Conservation (phyloP, 2,329 filamentous ascomycete species). For the Dactylonectria macrodidyma region DNA sequence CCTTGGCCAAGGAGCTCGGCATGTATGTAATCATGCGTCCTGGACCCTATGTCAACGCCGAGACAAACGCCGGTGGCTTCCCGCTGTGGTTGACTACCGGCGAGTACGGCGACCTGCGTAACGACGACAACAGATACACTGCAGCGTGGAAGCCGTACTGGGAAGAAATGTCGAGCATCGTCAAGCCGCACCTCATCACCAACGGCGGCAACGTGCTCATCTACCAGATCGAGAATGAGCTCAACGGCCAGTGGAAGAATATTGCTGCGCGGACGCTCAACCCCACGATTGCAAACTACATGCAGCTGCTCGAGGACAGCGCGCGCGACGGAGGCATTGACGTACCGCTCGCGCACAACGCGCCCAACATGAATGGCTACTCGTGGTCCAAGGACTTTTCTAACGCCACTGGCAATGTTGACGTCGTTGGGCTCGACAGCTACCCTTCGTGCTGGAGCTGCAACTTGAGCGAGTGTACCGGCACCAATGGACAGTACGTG, state of each 20-base stretch:
- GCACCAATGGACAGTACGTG: constrained; percentile 71
- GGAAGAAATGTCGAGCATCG: constrained; percentile 63
- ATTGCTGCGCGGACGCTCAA: constrained; percentile 62
- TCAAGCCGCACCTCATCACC: constrained; percentile 68
- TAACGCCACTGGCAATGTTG: constrained; percentile 69
- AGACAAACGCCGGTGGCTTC: constrained; percentile 74
- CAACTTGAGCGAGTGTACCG: constrained; percentile 72
- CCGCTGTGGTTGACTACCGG: constrained; percentile 75
- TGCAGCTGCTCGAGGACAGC: constrained; percentile 68
- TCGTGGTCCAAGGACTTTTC: constrained; percentile 75
- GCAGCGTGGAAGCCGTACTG: constrained; percentile 69
- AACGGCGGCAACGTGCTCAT: constrained; percentile 70
- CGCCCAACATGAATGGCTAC: constrained; percentile 69
- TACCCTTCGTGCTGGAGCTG: constrained; percentile 75
- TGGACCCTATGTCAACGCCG: constrained; percentile 76
- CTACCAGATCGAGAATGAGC: constrained; percentile 71
- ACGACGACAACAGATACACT: constrained; percentile 67
- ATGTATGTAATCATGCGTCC: constrained; percentile 64
- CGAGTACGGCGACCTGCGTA: constrained; percentile 66
- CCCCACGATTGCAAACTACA: constrained; percentile 65
- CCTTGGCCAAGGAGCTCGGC: constrained; percentile 62
- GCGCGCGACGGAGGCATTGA: constrained; percentile 71
- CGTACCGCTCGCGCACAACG: constrained; percentile 71
- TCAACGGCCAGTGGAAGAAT: constrained; percentile 60
- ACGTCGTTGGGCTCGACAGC: constrained; percentile 67